Conservation (phyloP, 768 basidiomycete genomes). For the Suillus variegatus region DNA sequence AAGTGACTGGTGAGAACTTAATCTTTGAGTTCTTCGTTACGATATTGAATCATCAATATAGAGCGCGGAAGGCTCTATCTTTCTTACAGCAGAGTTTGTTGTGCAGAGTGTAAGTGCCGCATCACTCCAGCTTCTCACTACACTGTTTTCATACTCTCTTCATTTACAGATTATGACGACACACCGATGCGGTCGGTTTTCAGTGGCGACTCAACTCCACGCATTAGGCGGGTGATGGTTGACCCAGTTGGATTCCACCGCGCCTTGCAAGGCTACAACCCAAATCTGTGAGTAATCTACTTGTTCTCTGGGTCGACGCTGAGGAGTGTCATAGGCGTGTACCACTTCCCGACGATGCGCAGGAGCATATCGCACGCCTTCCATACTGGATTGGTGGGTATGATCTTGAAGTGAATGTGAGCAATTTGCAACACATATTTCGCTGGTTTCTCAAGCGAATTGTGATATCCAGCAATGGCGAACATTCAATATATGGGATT, state of each 20-base stretch:
- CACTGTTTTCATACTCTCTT: background rate
- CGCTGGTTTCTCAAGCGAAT: background rate
- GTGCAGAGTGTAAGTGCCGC: background rate
- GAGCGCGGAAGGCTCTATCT: slow-evolving; percentile 4
- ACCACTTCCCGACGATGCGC: background rate
- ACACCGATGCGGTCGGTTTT: background rate
- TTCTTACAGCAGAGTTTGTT: background rate
- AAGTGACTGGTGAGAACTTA: background rate
- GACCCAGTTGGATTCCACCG: background rate
- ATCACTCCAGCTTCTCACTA: background rate
- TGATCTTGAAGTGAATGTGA: background rate
- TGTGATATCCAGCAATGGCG: background rate
- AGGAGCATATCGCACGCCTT: background rate
- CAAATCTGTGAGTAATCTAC: background rate
- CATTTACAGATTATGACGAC: background rate
- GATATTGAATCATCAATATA: background rate
- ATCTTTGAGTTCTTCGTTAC: too few relatives aligned
- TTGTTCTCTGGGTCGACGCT: background rate
- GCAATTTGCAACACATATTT: background rate
- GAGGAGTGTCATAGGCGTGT: background rate
- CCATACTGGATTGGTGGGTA: slow-evolving; percentile 5
- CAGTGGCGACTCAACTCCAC: background rate
- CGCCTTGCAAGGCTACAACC: slow-evolving; percentile 2
- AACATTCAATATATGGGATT: background rate
- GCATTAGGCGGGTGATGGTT: background rate